Conservation (phyloP, 352 stramenopile species). For the Phytopythium ostracodes region DNA sequence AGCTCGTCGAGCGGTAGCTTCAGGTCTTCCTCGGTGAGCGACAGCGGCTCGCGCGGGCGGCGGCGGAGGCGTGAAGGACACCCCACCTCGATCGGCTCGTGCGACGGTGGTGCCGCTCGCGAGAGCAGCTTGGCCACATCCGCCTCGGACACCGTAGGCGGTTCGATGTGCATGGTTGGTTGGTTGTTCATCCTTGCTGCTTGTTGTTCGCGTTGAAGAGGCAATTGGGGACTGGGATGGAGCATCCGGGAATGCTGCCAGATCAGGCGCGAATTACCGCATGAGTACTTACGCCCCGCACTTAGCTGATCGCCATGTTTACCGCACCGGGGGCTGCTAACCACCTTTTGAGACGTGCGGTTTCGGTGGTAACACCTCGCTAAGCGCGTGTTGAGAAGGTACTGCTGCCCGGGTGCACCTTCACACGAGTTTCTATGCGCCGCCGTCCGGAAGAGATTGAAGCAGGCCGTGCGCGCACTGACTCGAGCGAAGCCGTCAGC, state of each 20-base stretch:
- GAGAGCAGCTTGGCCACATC: conserved; percentile 23
- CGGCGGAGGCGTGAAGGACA: conserved; percentile 25
- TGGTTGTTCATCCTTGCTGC: conserved; percentile 8
- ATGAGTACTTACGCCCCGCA: not conserved
- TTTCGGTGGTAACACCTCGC: not conserved
- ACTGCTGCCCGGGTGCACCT: no score
- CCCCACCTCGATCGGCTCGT: conserved; percentile 16
- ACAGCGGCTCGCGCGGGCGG: conserved; percentile 33
- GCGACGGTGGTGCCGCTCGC: conserved; percentile 16
- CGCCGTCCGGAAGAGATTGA: not conserved
- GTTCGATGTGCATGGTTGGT: conserved; percentile 2
- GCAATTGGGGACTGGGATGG: conserved; percentile 8
- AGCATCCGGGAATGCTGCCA: not conserved
- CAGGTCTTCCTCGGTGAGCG: conserved; percentile 47
- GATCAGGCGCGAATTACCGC: not conserved
- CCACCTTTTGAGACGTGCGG: no score
- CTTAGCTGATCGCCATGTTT: not conserved
- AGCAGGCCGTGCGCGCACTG: not conserved
- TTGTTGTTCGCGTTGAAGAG: conserved; percentile 5
- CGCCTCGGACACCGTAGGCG: not conserved
- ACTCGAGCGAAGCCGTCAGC: not conserved
- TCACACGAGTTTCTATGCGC: not conserved
- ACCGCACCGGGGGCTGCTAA: no score
- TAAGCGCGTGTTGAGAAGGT: not conserved
- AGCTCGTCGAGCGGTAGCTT: conserved; percentile 44